These are phyloP conservation scores for Saccharomycopsis guyanensis DNA, from an alignment of 805 yeast species.

Conservation along the genomic window DNA sequence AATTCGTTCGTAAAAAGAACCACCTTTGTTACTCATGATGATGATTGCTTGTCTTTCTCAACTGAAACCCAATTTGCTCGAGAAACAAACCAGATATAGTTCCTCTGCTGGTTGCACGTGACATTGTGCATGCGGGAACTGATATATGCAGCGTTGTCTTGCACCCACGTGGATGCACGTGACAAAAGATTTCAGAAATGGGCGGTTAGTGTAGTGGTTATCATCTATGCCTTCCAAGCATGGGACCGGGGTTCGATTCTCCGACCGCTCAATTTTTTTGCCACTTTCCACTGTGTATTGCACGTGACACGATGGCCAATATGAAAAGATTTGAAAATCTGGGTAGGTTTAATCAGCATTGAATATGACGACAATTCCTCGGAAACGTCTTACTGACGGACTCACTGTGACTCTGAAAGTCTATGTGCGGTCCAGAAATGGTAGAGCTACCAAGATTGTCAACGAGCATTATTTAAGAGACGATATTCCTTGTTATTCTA, in stretches of 20 bases:
- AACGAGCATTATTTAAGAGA: slow-evolving; percentile 89
- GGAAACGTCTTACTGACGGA: slow-evolving; percentile 43
- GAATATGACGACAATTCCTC: slow-evolving; percentile 23
- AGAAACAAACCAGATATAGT: too few relatives aligned
- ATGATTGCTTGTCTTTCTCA: too few relatives aligned
- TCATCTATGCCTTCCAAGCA: slow-evolving; percentile 22
- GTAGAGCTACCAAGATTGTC: slow-evolving; percentile 84
- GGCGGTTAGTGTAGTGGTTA: slow-evolving; percentile 22
- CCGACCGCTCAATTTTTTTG: slow-evolving; percentile 20
- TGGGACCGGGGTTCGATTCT: slow-evolving; percentile 22
- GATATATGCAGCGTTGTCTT: too few relatives aligned
- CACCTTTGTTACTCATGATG: too few relatives aligned
- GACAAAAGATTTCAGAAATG: too few relatives aligned
- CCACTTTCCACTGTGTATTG: background rate
- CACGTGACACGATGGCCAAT: background rate
- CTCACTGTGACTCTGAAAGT: slow-evolving; percentile 77
- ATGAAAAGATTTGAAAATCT: background rate
- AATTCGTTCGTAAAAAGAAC: background rate
- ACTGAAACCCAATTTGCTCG: too few relatives aligned
- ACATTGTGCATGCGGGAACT: too few relatives aligned
- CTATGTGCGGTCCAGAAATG: slow-evolving; percentile 83
- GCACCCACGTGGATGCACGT: too few relatives aligned
- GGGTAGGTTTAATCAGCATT: too few relatives aligned
- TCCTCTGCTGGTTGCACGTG: too few relatives aligned
- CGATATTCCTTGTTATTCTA: slow-evolving; percentile 88